Conservation (phyloP, 2,329 filamentous ascomycete species). For the Hypomyces perniciosus region DNA sequence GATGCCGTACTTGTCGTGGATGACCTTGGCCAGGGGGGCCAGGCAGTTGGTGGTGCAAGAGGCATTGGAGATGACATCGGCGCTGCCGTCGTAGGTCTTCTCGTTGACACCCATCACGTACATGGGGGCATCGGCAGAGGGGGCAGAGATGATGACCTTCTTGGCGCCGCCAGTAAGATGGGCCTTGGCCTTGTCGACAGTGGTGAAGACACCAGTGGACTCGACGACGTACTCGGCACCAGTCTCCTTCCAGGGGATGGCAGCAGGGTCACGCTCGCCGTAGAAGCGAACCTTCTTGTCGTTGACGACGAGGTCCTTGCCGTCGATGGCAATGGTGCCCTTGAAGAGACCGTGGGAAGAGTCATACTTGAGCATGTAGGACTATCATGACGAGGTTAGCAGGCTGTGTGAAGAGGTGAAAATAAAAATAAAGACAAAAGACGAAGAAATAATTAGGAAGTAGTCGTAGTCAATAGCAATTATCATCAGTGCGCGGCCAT, state of each 20-base stretch:
- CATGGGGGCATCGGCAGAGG: slow-evolving; percentile 95
- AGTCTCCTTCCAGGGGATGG: slow-evolving; percentile 84
- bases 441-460: neutral
- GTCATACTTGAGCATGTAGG: slow-evolving; percentile 99
- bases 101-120: slow-evolving; percentile 99
- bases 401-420: neutral
- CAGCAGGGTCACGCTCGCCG: slow-evolving; percentile 80
- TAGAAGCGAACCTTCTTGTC: slow-evolving; percentile 95
- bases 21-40: slow-evolving; percentile 97
- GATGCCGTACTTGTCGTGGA: slow-evolving; percentile 97
- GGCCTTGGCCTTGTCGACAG: slow-evolving; percentile 87
- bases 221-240: slow-evolving; percentile 93
- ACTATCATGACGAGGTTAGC: slow-evolving; percentile 43
- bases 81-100: slow-evolving; percentile 82
- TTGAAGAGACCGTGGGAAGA: slow-evolving; percentile 96
- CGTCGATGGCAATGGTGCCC: slow-evolving; percentile 71
- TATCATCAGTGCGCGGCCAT: too few species aligned
- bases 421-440: neutral
- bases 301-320: slow-evolving; percentile 75
- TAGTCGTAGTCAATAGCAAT: too few species aligned
- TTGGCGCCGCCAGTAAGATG: slow-evolving; percentile 97
- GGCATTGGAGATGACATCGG: slow-evolving; percentile 96
- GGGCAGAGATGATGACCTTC: slow-evolving; percentile 93
- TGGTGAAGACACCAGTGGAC: slow-evolving; percentile 99
- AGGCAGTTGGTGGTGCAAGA: slow-evolving; percentile 99